Evolutionary conservation across 2,329 filamentous ascomycete species (phyloP).

Genomic region (Trichoderma guizhouense): DNA sequence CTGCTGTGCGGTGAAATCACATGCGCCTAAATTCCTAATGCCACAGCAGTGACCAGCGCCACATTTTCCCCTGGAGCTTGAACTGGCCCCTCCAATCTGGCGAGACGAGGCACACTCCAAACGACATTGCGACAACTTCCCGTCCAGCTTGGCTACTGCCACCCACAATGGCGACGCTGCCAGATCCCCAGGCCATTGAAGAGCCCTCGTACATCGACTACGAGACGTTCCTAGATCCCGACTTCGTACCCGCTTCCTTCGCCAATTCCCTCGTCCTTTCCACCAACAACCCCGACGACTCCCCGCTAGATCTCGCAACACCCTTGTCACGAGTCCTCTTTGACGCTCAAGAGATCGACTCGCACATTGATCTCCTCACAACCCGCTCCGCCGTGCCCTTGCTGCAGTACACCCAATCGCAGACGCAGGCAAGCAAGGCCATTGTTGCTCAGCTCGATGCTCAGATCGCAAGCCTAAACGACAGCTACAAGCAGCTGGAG

Average conservation of each 20-base stretch:
- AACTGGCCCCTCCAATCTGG: not conserved
- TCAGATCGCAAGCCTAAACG: constrained; percentile 75
- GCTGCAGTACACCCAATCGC: constrained; percentile 70
- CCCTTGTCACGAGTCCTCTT: constrained; percentile 91
- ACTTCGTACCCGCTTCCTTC: constrained; percentile 77
- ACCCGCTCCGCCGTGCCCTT: constrained; percentile 80
- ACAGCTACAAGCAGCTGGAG: constrained; percentile 81
- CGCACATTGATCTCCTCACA: constrained; percentile 86
- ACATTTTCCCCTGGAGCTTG: not conserved
- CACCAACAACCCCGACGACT: constrained; percentile 90
- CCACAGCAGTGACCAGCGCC: not conserved
- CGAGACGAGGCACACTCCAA: not conserved
- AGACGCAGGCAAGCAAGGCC: constrained; percentile 67
- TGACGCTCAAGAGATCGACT: constrained; percentile 95
- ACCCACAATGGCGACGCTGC: constrained; percentile 10
- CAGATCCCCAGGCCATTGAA: not conserved
- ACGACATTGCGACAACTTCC: not conserved
- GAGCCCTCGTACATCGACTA: constrained; percentile 92
- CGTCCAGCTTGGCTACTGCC: not conserved
- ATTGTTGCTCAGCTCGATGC: constrained; percentile 75
- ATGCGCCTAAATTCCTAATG: not conserved
- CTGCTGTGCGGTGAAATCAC: not conserved
- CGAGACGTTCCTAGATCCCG: constrained; percentile 79
- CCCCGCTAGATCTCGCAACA: constrained; percentile 87
- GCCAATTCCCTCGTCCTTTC: constrained; percentile 84